Evolutionary conservation across 768 basidiomycete genomes (phyloP).

Genomic region (Lactifluus volemus): DNA sequence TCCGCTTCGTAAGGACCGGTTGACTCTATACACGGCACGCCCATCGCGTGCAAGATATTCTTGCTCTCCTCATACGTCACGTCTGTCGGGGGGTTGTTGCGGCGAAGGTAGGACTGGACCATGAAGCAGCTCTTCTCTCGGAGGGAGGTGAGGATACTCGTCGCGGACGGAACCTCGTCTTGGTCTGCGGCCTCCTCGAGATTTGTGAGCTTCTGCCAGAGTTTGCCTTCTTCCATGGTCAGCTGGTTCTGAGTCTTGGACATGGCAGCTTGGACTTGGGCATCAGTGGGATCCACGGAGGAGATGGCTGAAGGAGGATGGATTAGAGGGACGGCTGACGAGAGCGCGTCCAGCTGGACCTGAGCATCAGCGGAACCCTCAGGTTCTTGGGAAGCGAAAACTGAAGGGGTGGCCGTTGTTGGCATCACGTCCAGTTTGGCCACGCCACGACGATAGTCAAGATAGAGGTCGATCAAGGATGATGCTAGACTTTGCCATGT

Average conservation of each 20-base stretch:
- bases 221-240: conserved; percentile 22
- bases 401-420: conserved; percentile 20
- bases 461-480: conserved; percentile 8
- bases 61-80: conserved; percentile 64
- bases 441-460: conserved; percentile 40
- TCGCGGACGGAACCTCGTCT: conserved; percentile 20
- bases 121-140: conserved; percentile 46
- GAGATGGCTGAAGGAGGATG: background rate
- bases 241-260: conserved; percentile 24
- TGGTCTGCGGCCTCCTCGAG: background rate
- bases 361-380: background rate
- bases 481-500: conserved; percentile 5
- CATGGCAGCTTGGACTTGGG: conserved; percentile 15
- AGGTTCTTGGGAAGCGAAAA: background rate
- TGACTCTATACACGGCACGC: conserved; percentile 68
- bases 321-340: background rate
- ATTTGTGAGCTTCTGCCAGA: conserved; percentile 22
- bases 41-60: conserved; percentile 67
- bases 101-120: conserved; percentile 55
- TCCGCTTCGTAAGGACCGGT: conserved; percentile 74
- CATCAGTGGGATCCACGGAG: background rate
- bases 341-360: background rate
- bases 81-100: conserved; percentile 50
- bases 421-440: conserved; percentile 37
- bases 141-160: conserved; percentile 28